These are phyloP conservation scores for Spathaspora sp. DNA, from an alignment of 1,139 yeast genomes.

Conservation along the genomic window DNA sequence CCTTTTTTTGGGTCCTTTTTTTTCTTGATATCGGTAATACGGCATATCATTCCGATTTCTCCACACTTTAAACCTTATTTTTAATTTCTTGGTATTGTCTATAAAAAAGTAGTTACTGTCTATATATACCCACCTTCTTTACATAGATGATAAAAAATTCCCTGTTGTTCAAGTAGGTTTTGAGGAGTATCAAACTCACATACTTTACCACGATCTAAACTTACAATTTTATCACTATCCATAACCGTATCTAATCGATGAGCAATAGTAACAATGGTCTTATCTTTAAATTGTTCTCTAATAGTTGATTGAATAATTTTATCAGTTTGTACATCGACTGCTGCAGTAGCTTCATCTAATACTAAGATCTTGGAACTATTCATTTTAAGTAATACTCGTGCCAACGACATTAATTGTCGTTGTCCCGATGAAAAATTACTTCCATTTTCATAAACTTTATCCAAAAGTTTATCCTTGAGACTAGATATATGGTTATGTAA, in stretches of 20 bases:
- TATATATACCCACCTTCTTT: slow-evolving; percentile 17
- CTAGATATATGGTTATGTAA: slow-evolving; percentile 43
- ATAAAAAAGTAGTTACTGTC: neutral
- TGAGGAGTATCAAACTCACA: slow-evolving; percentile 69
- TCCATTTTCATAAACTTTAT: slow-evolving; percentile 65
- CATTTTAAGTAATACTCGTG: slow-evolving; percentile 64
- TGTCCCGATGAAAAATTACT: slow-evolving; percentile 76
- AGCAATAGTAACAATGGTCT: slow-evolving; percentile 78
- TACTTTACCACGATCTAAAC: slow-evolving; percentile 66
- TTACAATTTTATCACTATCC: slow-evolving; percentile 73
- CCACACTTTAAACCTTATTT: neutral
- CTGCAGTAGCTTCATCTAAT: slow-evolving; percentile 84
- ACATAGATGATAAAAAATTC: slow-evolving; percentile 18
- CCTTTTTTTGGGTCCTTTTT: neutral
- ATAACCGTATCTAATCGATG: slow-evolving; percentile 81
- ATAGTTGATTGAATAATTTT: slow-evolving; percentile 73
- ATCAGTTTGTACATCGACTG: slow-evolving; percentile 81
- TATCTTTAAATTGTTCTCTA: slow-evolving; percentile 56
- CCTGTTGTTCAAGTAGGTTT: slow-evolving; percentile 13
- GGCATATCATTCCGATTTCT: neutral
- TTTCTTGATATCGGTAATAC: neutral
- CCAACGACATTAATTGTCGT: slow-evolving; percentile 71
- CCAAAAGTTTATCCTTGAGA: slow-evolving; percentile 30
- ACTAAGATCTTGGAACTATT: slow-evolving; percentile 59
- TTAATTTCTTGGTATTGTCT: neutral